Conservation (phyloP, 2,329 filamentous ascomycete species). For the Torrubiella hemipterigena region DNA sequence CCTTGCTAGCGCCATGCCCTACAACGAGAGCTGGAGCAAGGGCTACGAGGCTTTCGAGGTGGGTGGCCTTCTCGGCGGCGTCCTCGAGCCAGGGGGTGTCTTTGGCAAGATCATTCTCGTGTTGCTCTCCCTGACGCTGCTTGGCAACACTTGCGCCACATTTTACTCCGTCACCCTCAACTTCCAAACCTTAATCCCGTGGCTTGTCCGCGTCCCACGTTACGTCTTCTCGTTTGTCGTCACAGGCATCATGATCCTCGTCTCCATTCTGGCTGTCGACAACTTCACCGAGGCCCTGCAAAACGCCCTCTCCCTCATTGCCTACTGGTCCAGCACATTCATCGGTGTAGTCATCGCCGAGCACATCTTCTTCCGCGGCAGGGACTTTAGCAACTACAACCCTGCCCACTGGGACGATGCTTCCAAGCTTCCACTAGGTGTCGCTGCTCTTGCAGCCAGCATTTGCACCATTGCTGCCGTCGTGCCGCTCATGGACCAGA, state of each 20-base stretch:
- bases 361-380: slow-evolving; percentile 33
- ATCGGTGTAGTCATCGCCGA: slow-evolving; percentile 36
- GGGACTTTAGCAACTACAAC: slow-evolving; percentile 32
- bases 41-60: slow-evolving; percentile 41
- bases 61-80: slow-evolving; percentile 47
- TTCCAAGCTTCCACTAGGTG: slow-evolving; percentile 29
- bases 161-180: slow-evolving; percentile 53
- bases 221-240: slow-evolving; percentile 45
- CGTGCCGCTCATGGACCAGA: slow-evolving; percentile 47
- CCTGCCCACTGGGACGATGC: slow-evolving; percentile 34
- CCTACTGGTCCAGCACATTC: slow-evolving; percentile 46
- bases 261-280: slow-evolving; percentile 41
- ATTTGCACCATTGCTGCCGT: slow-evolving; percentile 36
- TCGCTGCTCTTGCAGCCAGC: slow-evolving; percentile 33
- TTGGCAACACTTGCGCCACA: slow-evolving; percentile 47
- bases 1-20: slow-evolving; percentile 47
- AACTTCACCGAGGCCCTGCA: slow-evolving; percentile 45
- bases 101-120: slow-evolving; percentile 53
- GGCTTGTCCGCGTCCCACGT: slow-evolving; percentile 42
- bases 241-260: slow-evolving; percentile 46
- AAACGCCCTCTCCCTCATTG: slow-evolving; percentile 45
- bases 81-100: slow-evolving; percentile 43
- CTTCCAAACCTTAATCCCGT: slow-evolving; percentile 49
- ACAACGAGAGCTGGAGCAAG: slow-evolving; percentile 38
- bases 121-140: slow-evolving; percentile 41